Percentiles rank a stretch among this genome's conserved stretches.
These are phyloP conservation scores for Pseudocercospora eumusae DNA, from an alignment of 2,329 filamentous ascomycete genomes.

Conservation along the genomic window DNA sequence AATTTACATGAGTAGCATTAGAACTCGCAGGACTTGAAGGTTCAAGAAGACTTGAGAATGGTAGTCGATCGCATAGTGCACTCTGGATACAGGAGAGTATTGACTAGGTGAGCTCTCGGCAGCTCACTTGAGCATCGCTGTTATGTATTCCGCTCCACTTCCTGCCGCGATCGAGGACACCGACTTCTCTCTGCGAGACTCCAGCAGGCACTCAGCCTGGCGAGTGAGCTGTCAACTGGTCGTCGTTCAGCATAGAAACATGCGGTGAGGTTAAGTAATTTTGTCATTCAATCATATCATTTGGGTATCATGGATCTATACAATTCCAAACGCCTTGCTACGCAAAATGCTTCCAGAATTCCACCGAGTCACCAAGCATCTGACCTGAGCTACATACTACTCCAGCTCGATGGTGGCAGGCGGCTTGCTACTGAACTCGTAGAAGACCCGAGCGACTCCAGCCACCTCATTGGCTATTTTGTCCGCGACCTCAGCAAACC, in stretches of 20 bases:
- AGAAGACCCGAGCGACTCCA: constrained; percentile 70
- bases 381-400: constrained; percentile 44
- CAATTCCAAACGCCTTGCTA: constrained; percentile 15
- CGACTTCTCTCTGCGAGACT: no score
- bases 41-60: no score
- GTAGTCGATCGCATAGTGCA: no score
- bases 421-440: constrained; percentile 69
- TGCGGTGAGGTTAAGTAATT: background rate
- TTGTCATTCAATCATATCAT: constrained; percentile 9
- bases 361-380: background rate
- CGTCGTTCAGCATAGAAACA: constrained; percentile 1
- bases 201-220: background rate
- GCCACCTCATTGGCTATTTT: constrained; percentile 76
- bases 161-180: no score
- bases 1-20: no score
- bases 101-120: no score
- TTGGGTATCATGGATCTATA: constrained; percentile 16
- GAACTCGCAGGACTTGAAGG: no score
- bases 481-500: constrained; percentile 65
- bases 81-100: no score
- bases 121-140: no score
- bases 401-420: constrained; percentile 75
- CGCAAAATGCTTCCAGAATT: background rate
- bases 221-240: background rate
- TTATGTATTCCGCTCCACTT: no score